A percentile compares a stretch with the other conserved stretches of the same genome.
phyloP scores from a whole-genome alignment of 164 flowering plant species.

The Aristolochia fimbriata region DNA sequence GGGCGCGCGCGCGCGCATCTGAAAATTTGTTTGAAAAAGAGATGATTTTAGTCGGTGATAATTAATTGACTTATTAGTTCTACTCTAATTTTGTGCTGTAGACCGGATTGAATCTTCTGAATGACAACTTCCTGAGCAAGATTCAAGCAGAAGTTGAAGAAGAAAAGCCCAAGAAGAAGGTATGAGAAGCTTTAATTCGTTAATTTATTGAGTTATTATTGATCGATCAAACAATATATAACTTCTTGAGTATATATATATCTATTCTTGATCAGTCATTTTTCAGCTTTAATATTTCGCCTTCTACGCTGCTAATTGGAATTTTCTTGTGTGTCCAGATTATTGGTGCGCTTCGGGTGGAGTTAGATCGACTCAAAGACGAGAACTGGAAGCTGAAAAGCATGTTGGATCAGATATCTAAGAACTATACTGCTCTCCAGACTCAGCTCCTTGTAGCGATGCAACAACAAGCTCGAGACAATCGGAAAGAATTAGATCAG shows the following conservation, averaged over 20 bases:
- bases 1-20: too few species aligned
- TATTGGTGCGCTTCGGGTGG: slow-evolving; percentile 14
- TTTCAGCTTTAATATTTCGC: too few species aligned
- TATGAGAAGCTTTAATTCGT: not conserved
- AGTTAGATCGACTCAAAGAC: slow-evolving; percentile 24
- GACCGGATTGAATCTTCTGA: slow-evolving; percentile 12
- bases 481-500: not conserved
- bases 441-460: slow-evolving; percentile 20
- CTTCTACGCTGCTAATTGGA: too few species aligned
- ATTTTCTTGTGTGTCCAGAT: too few species aligned
- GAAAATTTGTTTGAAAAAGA: too few species aligned
- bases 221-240: too few species aligned
- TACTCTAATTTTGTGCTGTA: not conserved
- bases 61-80: too few species aligned
- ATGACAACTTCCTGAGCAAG: not conserved
- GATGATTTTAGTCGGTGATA: too few species aligned
- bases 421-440: slow-evolving; percentile 23
- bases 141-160: not conserved
- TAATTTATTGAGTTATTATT: too few species aligned
- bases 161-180: slow-evolving; percentile 9
- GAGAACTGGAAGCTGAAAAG: slow-evolving; percentile 37
- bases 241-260: too few species aligned
- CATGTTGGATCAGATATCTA: slow-evolving; percentile 23
- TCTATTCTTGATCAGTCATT: too few species aligned
- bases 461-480: slow-evolving; percentile 18